These are phyloP conservation scores for Naegleria gruberi DNA, from an alignment of 208 protist species.

Conservation along the genomic window DNA sequence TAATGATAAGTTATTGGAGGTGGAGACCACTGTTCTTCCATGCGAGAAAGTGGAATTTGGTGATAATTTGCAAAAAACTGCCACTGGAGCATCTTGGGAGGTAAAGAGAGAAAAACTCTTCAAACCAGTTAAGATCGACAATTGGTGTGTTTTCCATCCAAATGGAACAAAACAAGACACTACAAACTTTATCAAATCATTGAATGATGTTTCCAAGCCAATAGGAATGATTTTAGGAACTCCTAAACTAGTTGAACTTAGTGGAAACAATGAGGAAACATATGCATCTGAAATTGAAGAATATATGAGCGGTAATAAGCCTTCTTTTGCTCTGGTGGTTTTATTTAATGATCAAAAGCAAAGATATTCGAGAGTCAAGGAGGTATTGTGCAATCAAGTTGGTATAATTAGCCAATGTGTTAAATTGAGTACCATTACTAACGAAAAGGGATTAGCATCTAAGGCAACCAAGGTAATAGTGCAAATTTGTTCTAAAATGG, in stretches of 20 bases:
- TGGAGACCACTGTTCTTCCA: neutral
- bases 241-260: neutral
- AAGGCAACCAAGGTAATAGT: constrained; percentile 9
- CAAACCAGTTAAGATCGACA: neutral
- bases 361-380: neutral
- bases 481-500: neutral
- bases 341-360: neutral
- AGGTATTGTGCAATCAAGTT: neutral
- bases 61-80: neutral
- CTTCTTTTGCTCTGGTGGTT: neutral
- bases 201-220: neutral
- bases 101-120: neutral
- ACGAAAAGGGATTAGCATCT: neutral
- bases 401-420: neutral
- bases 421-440: neutral
- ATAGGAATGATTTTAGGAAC: neutral
- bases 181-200: neutral
- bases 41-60: neutral
- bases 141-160: neutral
- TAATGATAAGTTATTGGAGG: neutral
- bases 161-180: neutral
- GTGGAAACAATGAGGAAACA: neutral
- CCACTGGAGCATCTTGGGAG: neutral
- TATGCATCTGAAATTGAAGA: neutral
- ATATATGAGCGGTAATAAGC: neutral